phyloP scores from a whole-genome alignment of 495 filamentous ascomycete genomes.

The Rostrohypoxylon terebratum region DNA sequence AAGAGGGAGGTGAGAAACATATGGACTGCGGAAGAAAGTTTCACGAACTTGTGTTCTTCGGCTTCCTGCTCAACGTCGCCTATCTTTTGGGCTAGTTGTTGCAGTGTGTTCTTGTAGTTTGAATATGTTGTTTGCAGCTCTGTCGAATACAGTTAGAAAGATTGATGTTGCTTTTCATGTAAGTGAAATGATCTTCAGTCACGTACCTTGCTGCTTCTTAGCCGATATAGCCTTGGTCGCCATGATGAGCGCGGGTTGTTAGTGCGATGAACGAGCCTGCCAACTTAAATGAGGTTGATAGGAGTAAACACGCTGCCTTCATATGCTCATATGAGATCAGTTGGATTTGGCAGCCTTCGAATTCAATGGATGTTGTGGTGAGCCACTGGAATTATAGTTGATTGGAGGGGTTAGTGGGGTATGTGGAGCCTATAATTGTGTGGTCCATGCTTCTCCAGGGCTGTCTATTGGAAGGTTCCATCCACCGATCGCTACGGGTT shows the following conservation, averaged over 20 bases:
- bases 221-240: constrained; percentile 58
- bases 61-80: constrained; percentile 96
- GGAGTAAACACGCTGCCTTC: constrained; percentile 16
- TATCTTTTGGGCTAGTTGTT: constrained; percentile 94
- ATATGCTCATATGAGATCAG: constrained; percentile 24
- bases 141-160: constrained; percentile 39
- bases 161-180: constrained; percentile 1
- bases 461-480: constrained; percentile 3
- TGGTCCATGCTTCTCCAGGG: constrained; percentile 49
- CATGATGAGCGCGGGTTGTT: constrained; percentile 46
- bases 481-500: constrained; percentile 11
- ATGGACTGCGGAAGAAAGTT: constrained; percentile 19
- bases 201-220: constrained; percentile 87
- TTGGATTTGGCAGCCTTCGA: constrained; percentile 20
- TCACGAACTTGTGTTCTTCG: constrained; percentile 94
- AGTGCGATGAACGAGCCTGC: neutral
- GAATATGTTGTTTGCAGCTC: constrained; percentile 94
- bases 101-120: constrained; percentile 95
- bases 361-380: constrained; percentile 36
- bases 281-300: constrained; percentile 12
- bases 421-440: constrained; percentile 39
- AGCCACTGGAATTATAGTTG: constrained; percentile 35
- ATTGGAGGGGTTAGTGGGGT: constrained; percentile 40
- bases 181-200: constrained; percentile 12
- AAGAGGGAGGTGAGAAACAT: constrained; percentile 28